These are phyloP conservation scores for Heliocybe sulcata DNA, from an alignment of 1,284 basidiomycete genomes.

Conservation along the genomic window DNA sequence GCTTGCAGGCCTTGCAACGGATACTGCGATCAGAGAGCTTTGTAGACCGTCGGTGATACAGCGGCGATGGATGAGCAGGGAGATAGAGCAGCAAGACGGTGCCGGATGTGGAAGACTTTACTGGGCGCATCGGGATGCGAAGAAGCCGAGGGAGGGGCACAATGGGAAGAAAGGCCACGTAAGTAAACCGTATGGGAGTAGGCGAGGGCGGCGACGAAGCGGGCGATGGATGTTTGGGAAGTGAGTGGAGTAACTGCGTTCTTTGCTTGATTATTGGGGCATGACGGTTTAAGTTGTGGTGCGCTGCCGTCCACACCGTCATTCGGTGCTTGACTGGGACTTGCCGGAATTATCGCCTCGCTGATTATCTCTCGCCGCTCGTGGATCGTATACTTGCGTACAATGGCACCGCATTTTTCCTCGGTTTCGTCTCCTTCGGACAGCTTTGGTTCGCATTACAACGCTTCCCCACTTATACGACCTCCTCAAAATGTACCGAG, in stretches of 20 bases:
- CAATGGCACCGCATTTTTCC: constrained; percentile 29
- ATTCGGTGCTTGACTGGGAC: constrained; percentile 22
- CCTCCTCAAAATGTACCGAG: too few relatives aligned
- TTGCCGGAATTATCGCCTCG: constrained; percentile 23
- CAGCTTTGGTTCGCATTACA: too few relatives aligned
- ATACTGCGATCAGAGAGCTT: constrained; percentile 29
- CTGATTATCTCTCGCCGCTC: constrained; percentile 28
- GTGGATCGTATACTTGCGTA: constrained; percentile 34
- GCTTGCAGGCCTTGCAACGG: constrained; percentile 27
- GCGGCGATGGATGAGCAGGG: constrained; percentile 14
- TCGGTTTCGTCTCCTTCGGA: constrained; percentile 44
- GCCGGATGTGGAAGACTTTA: constrained; percentile 17
- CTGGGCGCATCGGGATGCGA: constrained; percentile 17
- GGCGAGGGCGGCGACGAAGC: constrained; percentile 26
- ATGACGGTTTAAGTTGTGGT: constrained; percentile 5
- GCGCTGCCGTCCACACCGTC: constrained; percentile 29
- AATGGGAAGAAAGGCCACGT: constrained; percentile 24
- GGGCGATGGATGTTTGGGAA: constrained; percentile 26
- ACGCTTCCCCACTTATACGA: too few relatives aligned
- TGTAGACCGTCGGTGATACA: too few relatives aligned
- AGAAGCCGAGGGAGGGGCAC: constrained; percentile 14
- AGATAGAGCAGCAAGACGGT: constrained; percentile 11
- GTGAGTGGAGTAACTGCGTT: constrained; percentile 9
- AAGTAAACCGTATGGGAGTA: constrained; percentile 23
- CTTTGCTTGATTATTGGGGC: background rate